Conservation (phyloP, 352 stramenopile species). For the Phytophthora tubulina region DNA sequence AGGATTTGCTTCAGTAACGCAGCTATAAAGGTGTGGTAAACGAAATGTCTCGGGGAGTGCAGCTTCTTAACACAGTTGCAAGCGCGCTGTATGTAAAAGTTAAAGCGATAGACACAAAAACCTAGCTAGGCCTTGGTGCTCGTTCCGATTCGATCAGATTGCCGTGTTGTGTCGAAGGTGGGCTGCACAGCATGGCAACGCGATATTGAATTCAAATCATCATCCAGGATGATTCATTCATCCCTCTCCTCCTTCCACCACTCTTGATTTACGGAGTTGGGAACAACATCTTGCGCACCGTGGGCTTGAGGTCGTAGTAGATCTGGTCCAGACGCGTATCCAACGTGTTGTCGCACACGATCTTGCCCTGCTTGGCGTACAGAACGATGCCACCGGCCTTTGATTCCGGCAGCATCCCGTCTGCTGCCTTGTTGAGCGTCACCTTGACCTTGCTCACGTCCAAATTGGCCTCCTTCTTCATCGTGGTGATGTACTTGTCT, state of each 20-base stretch:
- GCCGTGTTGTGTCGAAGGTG: constrained; percentile 1
- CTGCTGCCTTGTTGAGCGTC: constrained; percentile 87
- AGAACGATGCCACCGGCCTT: constrained; percentile 89
- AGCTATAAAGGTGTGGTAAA: background rate
- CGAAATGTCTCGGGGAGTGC: too few relatives aligned
- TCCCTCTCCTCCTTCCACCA: background rate
- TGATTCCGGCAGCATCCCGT: constrained; percentile 84
- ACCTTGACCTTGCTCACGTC: constrained; percentile 93
- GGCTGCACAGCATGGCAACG: background rate
- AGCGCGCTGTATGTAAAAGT: constrained; percentile 24
- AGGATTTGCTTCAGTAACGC: constrained; percentile 26
- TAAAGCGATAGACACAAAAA: constrained; percentile 29
- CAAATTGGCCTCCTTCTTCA: constrained; percentile 93
- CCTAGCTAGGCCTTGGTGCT: constrained; percentile 30
- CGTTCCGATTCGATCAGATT: constrained; percentile 9
- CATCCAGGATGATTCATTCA: background rate
- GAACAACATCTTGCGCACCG: constrained; percentile 84
- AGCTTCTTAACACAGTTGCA: constrained; percentile 5
- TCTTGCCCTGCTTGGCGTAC: constrained; percentile 94
- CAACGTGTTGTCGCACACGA: constrained; percentile 99
- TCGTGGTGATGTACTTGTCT: constrained; percentile 85
- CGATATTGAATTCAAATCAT: constrained; percentile 19
- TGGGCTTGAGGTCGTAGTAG: constrained; percentile 87
- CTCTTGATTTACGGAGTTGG: constrained; percentile 51
- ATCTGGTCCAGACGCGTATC: constrained; percentile 88